A percentile compares a stretch with the other conserved stretches of the same genome.
Conservation (phyloP, 2,329 filamentous ascomycete genomes). For the Dactylellina sp. region DNA sequence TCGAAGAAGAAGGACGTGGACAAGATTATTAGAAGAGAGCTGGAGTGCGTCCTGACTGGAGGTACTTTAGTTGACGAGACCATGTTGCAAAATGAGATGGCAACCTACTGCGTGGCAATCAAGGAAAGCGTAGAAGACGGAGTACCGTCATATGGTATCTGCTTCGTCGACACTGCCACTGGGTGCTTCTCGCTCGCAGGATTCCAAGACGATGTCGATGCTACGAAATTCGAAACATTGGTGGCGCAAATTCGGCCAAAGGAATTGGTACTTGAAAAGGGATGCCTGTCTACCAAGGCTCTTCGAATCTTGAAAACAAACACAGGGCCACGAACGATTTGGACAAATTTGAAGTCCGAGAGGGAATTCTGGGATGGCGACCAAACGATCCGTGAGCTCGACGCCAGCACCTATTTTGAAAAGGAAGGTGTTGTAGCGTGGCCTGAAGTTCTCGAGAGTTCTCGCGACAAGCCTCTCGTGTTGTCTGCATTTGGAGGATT, state of each 20-base stretch:
- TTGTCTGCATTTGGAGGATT: conserved; percentile 94
- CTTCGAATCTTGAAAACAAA: conserved; percentile 96
- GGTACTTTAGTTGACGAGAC: conserved; percentile 94
- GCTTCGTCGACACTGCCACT: conserved; percentile 94
- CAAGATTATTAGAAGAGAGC: conserved; percentile 91
- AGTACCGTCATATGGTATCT: conserved; percentile 85
- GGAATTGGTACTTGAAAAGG: conserved; percentile 90
- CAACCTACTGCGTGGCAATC: conserved; percentile 94
- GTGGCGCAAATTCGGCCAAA: conserved; percentile 90
- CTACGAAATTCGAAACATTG: conserved; percentile 97
- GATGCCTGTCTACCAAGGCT: conserved; percentile 84
- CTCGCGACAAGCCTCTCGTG: conserved; percentile 79
- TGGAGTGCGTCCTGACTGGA: conserved; percentile 88
- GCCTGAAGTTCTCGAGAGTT: conserved; percentile 79
- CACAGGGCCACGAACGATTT: conserved; percentile 89
- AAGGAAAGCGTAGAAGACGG: conserved; percentile 76
- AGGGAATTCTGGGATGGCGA: conserved; percentile 94
- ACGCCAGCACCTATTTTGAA: conserved; percentile 81
- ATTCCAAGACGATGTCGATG: conserved; percentile 88
- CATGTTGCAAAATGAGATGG: conserved; percentile 98
- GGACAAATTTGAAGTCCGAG: conserved; percentile 88
- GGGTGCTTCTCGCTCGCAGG: conserved; percentile 94
- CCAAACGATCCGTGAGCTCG: conserved; percentile 81
- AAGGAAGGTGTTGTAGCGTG: conserved; percentile 71
- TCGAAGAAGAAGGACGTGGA: conserved; percentile 78